Evolutionary conservation across 2,329 filamentous ascomycete species (phyloP), one percentile per base, ranked within the genome.

Genomic region (Reticulascus tulasneorum): DNA sequence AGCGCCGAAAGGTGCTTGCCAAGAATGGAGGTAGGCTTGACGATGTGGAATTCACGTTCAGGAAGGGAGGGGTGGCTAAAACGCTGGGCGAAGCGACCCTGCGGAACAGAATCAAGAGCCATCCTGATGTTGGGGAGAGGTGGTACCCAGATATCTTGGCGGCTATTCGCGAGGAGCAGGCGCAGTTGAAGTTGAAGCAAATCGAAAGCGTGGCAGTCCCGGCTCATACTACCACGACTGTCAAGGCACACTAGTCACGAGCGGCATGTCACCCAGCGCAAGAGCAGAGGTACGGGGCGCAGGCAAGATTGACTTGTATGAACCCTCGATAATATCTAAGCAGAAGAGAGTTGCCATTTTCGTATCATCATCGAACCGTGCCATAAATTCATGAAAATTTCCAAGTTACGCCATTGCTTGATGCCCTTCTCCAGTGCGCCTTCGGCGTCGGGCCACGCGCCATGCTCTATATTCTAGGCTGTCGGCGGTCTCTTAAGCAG

Each of bases 11-110:
- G 44, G 69, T 86, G 15, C 53, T 84, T 3, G 70, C 67, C 51
- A 60, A 60, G 29, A 76, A 77, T 29, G 71, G 72, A 21, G 79
- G 75, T 2, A 59, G 76, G 24, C 57, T 79, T 27, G 84, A 88
- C 50, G 86, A 90, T 52, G 86, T 91, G 29, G 88, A 94, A 65
- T 94, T 93, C 56, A 93, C 87, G 3, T 94, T 94, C 53, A 74
- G 81, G 17, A 79, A 73, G 44, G 85, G 85, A 12, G 70, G 77
- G 37, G 76, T 71, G 54, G 75, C 79, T 12, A 79, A 75, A 55
- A 82, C 75, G 47, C 63, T 94, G 8, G 87, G 88, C 5, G 86
- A 94, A 67, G 88, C 87, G 9, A 94, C 86, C 40, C 63, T 94
- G 55, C 75, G 86, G 63, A 94, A 94, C 61, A 67, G 88, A 11